These are phyloP conservation scores for Phytopythium oedochilum DNA, from an alignment of 352 stramenopile genomes.

Conservation along the genomic window DNA sequence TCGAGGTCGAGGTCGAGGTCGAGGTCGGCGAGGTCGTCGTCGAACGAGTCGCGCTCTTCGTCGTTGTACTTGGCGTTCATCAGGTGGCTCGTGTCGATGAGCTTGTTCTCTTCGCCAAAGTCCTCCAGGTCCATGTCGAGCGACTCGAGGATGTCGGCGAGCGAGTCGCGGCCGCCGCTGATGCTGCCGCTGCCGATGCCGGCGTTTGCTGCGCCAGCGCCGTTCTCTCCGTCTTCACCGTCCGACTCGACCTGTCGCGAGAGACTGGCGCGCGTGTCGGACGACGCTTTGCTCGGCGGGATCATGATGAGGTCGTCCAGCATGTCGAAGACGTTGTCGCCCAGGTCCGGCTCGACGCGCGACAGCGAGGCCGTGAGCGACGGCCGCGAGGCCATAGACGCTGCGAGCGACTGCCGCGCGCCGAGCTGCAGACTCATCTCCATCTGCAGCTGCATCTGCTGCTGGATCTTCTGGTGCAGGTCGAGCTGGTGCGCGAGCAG, in stretches of 20 bases:
- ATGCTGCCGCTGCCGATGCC: conserved; percentile 21
- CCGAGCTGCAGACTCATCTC: conserved; percentile 79
- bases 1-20: conserved; percentile 44
- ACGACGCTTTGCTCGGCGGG: conserved; percentile 37
- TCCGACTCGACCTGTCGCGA: conserved; percentile 43
- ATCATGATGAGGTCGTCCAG: conserved; percentile 87
- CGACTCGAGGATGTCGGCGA: conserved; percentile 81
- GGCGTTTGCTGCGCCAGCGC: conserved; percentile 10
- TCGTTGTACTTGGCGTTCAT: conserved; percentile 20
- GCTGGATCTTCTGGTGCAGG: conserved; percentile 81
- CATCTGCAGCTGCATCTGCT: conserved; percentile 85
- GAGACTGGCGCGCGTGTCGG: conserved; percentile 49
- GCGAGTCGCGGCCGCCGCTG: conserved; percentile 47
- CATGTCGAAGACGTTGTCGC: conserved; percentile 87
- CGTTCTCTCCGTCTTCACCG: conserved; percentile 22
- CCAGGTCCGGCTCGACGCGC: conserved; percentile 76
- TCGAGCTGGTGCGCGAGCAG: conserved; percentile 75
- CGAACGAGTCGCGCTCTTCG: conserved; percentile 50
- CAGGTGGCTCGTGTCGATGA: conserved; percentile 24
- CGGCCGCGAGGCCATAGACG: conserved; percentile 13
- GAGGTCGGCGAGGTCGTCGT: conserved; percentile 45
- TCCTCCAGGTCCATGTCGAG: conserved; percentile 84
- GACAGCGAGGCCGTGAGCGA: conserved; percentile 56
- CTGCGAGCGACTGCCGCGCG: conserved; percentile 20
- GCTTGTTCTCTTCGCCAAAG: conserved; percentile 47